These are phyloP conservation scores for Delonix regia DNA, from an alignment of 306 rosid genomes.

Conservation along the genomic window DNA sequence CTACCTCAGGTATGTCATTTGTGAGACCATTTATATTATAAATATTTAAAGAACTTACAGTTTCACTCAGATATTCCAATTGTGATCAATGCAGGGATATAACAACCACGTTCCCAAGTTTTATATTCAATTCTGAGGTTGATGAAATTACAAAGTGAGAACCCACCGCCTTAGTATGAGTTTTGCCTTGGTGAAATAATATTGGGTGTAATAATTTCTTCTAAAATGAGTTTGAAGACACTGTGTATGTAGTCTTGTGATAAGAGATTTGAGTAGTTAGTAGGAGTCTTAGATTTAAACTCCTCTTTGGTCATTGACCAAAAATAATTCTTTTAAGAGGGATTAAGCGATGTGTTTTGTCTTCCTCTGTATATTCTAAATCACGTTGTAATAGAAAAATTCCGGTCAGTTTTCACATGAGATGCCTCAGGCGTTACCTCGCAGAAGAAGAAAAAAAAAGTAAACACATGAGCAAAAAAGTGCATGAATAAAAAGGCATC, in stretches of 20 bases:
- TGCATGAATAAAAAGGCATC: background rate
- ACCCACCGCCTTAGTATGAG: conserved; percentile 24
- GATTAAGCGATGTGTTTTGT: background rate
- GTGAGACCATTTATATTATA: background rate
- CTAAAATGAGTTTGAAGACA: background rate
- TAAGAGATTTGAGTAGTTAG: background rate
- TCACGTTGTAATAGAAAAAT: background rate
- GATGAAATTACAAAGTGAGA: conserved; percentile 72
- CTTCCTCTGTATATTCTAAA: background rate
- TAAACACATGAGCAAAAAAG: background rate
- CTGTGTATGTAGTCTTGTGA: background rate
- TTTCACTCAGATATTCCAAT: background rate
- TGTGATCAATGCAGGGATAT: conserved; percentile 71
- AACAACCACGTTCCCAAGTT: conserved; percentile 90
- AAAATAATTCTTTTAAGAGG: background rate
- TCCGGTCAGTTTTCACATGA: background rate
- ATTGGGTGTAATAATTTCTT: background rate
- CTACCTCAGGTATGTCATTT: conserved; percentile 59
- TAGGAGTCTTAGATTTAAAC: background rate
- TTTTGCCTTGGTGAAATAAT: no score
- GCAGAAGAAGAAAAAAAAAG: background rate
- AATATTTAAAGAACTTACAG: background rate
- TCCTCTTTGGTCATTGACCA: background rate
- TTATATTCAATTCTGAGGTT: conserved; percentile 80
- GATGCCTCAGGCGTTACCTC: no score